Conservation (phyloP, 331 rosid species). For the Saraca asoca region DNA sequence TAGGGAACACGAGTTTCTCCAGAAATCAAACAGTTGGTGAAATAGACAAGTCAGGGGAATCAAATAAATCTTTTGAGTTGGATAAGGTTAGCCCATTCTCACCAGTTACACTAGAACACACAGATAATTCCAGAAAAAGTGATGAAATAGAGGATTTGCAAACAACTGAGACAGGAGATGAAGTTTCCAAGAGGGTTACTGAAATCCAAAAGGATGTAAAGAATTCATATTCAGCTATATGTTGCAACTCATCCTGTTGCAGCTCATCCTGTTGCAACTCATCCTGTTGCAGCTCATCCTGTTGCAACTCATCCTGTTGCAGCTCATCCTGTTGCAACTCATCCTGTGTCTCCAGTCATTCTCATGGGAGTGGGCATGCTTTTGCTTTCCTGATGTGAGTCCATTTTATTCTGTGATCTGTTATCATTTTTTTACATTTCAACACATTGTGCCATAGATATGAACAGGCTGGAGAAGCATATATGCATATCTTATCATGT, state of each 20-base stretch:
- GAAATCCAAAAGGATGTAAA: constrained; percentile 26
- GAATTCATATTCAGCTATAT: constrained; percentile 21
- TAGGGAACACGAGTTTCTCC: constrained; percentile 61
- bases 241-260: constrained; percentile 34
- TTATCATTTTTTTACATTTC: neutral
- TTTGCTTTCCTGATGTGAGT: constrained; percentile 70
- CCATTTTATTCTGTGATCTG: constrained; percentile 20
- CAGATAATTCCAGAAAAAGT: constrained; percentile 24
- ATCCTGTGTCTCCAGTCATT: constrained; percentile 38
- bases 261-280: no score
- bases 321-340: constrained; percentile 33
- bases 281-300: no score
- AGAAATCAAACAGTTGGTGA: constrained; percentile 48
- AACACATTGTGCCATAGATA: constrained; percentile 1
- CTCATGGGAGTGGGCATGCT: constrained; percentile 42
- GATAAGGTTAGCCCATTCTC: constrained; percentile 31
- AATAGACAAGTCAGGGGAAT: constrained; percentile 36
- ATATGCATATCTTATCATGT: neutral
- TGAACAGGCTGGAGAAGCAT: constrained; percentile 3
- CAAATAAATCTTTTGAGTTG: constrained; percentile 49
- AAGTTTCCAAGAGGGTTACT: constrained; percentile 25
- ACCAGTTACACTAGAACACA: constrained; percentile 34
- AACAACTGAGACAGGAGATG: constrained; percentile 31
- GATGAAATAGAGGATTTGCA: constrained; percentile 27
- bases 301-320: no score